Evolutionary conservation across 2,329 filamentous ascomycete species (phyloP).

Genomic region (Pseudonectria foliicola): DNA sequence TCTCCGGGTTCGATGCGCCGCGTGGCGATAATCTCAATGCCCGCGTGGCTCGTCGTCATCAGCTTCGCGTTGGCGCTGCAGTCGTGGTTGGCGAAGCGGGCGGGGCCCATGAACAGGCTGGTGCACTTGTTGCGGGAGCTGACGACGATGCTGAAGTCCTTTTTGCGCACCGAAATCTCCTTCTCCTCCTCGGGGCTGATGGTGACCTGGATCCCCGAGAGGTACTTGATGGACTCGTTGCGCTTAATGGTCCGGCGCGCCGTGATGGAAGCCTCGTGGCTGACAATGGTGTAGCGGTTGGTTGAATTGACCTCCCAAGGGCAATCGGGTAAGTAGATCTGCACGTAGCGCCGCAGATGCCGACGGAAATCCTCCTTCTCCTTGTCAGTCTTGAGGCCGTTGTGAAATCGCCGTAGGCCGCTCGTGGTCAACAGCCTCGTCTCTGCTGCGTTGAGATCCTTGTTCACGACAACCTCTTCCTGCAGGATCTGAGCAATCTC

Average conservation of each 20-base stretch:
- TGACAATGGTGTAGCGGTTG: constrained; percentile 88
- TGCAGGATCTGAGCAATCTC: constrained; percentile 56
- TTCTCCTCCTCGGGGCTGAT: constrained; percentile 90
- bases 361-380: constrained; percentile 81
- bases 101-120: constrained; percentile 88
- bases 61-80: constrained; percentile 87
- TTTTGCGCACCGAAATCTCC: constrained; percentile 70
- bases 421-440: constrained; percentile 62
- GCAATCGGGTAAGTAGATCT: constrained; percentile 88
- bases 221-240: constrained; percentile 82
- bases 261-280: constrained; percentile 80
- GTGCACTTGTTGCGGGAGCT: constrained; percentile 86
- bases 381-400: constrained; percentile 60
- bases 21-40: constrained; percentile 84
- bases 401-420: constrained; percentile 66
- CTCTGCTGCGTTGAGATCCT: constrained; percentile 65
- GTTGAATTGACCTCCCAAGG: constrained; percentile 88
- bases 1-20: constrained; percentile 79
- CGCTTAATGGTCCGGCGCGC: constrained; percentile 72
- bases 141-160: constrained; percentile 95
- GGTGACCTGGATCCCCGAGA: constrained; percentile 83
- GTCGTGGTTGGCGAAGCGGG: constrained; percentile 95
- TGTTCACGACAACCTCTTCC: constrained; percentile 63
- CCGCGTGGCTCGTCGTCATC: constrained; percentile 73
- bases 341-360: constrained; percentile 84